These are phyloP conservation scores for Talaromyces piceae DNA, from an alignment of 2,329 filamentous ascomycete genomes.

Conservation along the genomic window DNA sequence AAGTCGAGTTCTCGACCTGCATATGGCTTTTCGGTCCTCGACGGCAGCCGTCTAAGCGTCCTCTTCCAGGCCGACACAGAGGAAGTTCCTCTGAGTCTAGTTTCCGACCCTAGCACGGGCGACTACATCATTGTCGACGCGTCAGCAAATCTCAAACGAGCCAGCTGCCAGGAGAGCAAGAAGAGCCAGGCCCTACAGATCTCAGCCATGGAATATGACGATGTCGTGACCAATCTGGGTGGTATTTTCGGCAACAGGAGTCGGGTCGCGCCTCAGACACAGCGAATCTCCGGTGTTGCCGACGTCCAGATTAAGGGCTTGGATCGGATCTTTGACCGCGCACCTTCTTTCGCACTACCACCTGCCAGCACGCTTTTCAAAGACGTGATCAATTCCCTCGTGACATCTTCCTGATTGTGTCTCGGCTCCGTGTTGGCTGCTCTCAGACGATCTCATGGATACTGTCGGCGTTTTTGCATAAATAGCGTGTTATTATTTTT, in stretches of 20 bases:
- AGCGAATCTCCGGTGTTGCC: not conserved
- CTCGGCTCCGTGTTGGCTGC: not conserved
- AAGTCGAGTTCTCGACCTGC: constrained; percentile 18
- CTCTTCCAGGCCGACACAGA: constrained; percentile 50
- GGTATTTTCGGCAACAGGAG: constrained; percentile 23
- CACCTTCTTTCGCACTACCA: constrained; percentile 32
- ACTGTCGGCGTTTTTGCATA: not conserved
- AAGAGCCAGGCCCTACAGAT: constrained; percentile 20
- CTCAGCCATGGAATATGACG: constrained; percentile 17
- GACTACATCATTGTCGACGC: constrained; percentile 72
- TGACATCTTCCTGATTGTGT: constrained; percentile 7
- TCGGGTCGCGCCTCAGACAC: constrained; percentile 4
- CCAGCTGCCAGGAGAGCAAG: constrained; percentile 19
- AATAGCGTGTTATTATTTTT: not conserved
- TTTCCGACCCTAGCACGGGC: constrained; percentile 55
- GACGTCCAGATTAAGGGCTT: constrained; percentile 19
- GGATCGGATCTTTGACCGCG: constrained; percentile 30
- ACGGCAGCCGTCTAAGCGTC: constrained; percentile 51
- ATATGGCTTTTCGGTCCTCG: constrained; percentile 58
- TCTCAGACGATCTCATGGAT: not conserved
- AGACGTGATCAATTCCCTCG: constrained; percentile 29
- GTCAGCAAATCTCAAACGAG: constrained; percentile 60
- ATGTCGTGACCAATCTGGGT: constrained; percentile 25
- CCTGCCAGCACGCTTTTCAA: constrained; percentile 31
- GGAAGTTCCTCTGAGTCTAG: constrained; percentile 57